Evolutionary conservation across 2,329 filamentous ascomycete species (phyloP).

Genomic region (Xylariales sp.): DNA sequence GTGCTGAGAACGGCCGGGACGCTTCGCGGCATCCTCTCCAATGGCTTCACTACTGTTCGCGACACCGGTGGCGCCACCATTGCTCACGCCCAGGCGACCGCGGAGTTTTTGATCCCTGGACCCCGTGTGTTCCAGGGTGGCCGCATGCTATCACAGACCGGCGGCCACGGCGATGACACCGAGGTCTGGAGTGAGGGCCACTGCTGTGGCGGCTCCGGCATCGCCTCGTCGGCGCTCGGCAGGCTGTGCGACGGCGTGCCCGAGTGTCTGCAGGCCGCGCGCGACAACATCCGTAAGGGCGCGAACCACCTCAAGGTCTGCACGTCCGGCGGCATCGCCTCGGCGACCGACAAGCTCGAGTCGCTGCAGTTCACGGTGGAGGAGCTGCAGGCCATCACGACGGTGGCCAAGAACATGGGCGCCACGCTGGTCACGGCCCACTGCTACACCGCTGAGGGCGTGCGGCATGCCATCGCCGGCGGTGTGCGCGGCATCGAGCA

Average conservation of each 20-base stretch:
- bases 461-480: slow-evolving; percentile 42
- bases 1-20: neutral
- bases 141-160: neutral
- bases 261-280: slow-evolving; percentile 38
- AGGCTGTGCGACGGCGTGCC: slow-evolving; percentile 41
- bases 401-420: slow-evolving; percentile 34
- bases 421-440: slow-evolving; percentile 45
- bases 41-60: neutral
- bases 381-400: slow-evolving; percentile 44
- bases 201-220: neutral
- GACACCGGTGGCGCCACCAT: neutral
- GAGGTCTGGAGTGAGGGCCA: neutral
- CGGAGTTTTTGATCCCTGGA: neutral
- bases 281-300: slow-evolving; percentile 42
- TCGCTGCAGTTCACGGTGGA: slow-evolving; percentile 44
- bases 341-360: slow-evolving; percentile 40
- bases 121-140: neutral
- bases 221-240: slow-evolving; percentile 21
- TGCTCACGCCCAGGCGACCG: neutral
- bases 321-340: slow-evolving; percentile 43
- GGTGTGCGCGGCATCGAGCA: slow-evolving; percentile 42
- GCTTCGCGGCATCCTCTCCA: neutral
- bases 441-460: slow-evolving; percentile 42
- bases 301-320: slow-evolving; percentile 52
- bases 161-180: neutral